phyloP scores from a whole-genome alignment of 2,329 filamentous ascomycete genomes.

The Aspergillus latus region DNA sequence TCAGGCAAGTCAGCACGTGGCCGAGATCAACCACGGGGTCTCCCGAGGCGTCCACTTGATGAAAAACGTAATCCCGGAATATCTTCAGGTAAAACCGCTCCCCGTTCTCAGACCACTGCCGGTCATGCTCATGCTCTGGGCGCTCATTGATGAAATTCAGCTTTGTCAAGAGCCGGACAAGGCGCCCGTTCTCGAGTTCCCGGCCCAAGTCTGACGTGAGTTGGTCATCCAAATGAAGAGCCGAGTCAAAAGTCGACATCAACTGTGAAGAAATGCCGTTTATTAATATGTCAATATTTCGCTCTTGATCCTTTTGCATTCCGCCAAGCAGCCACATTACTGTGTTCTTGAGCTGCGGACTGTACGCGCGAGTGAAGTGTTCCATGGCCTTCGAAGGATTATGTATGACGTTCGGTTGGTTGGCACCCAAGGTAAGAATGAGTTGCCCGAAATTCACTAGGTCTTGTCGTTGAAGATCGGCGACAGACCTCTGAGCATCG shows the following conservation, averaged over 20 bases:
- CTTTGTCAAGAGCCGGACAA: slow-evolving; percentile 79
- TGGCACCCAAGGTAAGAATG: slow-evolving; percentile 77
- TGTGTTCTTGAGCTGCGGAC: slow-evolving; percentile 72
- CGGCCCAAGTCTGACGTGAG: slow-evolving; percentile 69
- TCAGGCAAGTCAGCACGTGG: slow-evolving; percentile 81
- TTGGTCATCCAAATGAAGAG: slow-evolving; percentile 76
- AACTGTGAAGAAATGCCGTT: slow-evolving; percentile 75
- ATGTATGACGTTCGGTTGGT: slow-evolving; percentile 57
- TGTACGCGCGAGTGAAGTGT: slow-evolving; percentile 73
- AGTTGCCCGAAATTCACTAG: slow-evolving; percentile 79
- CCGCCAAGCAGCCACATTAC: slow-evolving; percentile 78
- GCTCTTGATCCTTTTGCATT: slow-evolving; percentile 62
- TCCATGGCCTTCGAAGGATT: slow-evolving; percentile 73
- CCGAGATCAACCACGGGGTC: slow-evolving; percentile 82
- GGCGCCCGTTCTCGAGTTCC: slow-evolving; percentile 85
- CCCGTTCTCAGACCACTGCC: slow-evolving; percentile 85
- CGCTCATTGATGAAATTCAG: slow-evolving; percentile 86
- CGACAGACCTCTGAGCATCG: slow-evolving; percentile 65
- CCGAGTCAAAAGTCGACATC: slow-evolving; percentile 71
- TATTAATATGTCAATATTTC: slow-evolving; percentile 73
- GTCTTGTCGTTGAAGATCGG: slow-evolving; percentile 84
- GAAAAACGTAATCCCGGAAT: slow-evolving; percentile 96
- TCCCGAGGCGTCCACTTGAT: slow-evolving; percentile 84
- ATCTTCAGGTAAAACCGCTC: slow-evolving; percentile 91
- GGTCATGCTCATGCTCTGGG: slow-evolving; percentile 75